phyloP scores from a whole-genome alignment of 2,329 filamentous ascomycete genomes.

The Aureobasidium namibiae region DNA sequence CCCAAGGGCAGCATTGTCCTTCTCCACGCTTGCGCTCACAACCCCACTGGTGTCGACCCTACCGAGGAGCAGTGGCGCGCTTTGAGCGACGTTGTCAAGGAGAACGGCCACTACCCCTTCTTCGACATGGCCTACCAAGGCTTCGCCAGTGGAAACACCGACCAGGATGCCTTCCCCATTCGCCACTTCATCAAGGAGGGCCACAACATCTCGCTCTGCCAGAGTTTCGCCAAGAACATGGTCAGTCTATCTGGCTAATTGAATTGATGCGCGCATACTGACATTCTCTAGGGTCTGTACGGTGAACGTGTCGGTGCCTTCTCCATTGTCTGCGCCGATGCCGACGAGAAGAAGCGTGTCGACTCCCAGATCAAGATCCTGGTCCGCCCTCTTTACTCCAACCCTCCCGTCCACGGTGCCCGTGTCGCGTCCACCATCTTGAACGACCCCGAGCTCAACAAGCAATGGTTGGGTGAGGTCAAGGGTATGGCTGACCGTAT shows the following conservation, averaged over 20 bases:
- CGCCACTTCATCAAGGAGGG: conserved; percentile 90
- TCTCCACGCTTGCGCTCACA: conserved; percentile 95
- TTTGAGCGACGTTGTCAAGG: conserved; percentile 81
- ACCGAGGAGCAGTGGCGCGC: conserved; percentile 85
- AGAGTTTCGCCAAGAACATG: conserved; percentile 99
- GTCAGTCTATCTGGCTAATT: conserved; percentile 35
- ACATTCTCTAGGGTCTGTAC: conserved; percentile 66
- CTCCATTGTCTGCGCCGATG: conserved; percentile 76
- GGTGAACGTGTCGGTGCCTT: conserved; percentile 97
- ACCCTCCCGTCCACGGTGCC: conserved; percentile 93
- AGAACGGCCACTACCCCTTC: conserved; percentile 83
- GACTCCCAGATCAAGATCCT: conserved; percentile 98
- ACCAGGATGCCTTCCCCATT: conserved; percentile 88
- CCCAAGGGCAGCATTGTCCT: conserved; percentile 83
- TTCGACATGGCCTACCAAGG: conserved; percentile 99
- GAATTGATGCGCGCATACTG: conserved; percentile 11
- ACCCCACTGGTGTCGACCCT: conserved; percentile 93
- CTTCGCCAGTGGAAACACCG: conserved; percentile 85
- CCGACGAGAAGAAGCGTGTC: conserved; percentile 88
- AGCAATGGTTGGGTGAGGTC: conserved; percentile 93
- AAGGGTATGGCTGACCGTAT: conserved; percentile 99
- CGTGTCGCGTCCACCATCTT: conserved; percentile 90
- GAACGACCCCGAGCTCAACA: conserved; percentile 73
- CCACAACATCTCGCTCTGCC: conserved; percentile 77
- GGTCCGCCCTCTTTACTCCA: conserved; percentile 94